Base-by-base conservation (phyloP, 768 basidiomycete species). In the Dioszegia hungarica region DNA sequence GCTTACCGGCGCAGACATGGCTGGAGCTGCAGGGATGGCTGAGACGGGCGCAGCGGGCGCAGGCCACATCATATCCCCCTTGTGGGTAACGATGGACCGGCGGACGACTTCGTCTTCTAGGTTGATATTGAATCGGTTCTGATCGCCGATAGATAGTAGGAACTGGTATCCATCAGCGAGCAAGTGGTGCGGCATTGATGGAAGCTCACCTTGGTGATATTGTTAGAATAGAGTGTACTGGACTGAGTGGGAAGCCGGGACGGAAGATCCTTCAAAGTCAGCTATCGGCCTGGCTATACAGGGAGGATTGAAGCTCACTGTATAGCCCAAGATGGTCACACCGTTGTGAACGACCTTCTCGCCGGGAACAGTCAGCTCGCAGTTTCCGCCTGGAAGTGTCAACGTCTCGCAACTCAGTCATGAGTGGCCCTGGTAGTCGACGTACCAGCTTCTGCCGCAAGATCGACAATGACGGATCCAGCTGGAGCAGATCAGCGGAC, bases 211-310 rank as follows among this genome's bases (percentile, higher is more conserved):
- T 92, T 92, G 34, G 87, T 86, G 61, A 92, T 85, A 68, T 92
- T 92, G 77, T 92, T 92, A 5, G 90, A 92, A 73, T 92, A 92
- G 5, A 92, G 78, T 2, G 88, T 89, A 3, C 88, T 89, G 4
- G 89, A 89, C 67, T 92, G 90, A 0, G 90, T 92, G 15, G 90
- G 90, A 33, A 92, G 78, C 36, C 90, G 83, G n/a, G 89, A 90
- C 5, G 89, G 86, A 46, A 91, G 79, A 75, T 92, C 90, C 45
- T 85, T 70, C 88, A 88, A 87, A 62, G 1, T 43, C 47, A 47
- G 38, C 28, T n/a, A 41, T n/a, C 11, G 15, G 8, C 22, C 39
- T 25, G n/a, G n/a, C n/a, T n/a, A n/a, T n/a, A n/a, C n/a, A n/a
- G n/a, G 11, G 20, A 17, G 49, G 37, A 25, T 10, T 29, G 27